Conservation (phyloP, 176 grass and related monocot genomes). For the Sorghum bicolor region Sorghum_bicolor_NCBIv3 NC_012871.2:65388001-65388500, state of each 20-base stretch:
- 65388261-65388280: not conserved
- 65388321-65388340: not conserved
- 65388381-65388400: not conserved
- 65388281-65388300: not conserved
- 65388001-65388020: too few relatives aligned
- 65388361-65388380: conserved; percentile 11
- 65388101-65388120: too few relatives aligned
- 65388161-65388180: too few relatives aligned
- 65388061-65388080: too few relatives aligned
- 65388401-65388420: not conserved
- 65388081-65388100: too few relatives aligned
- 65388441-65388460: conserved; percentile 17
- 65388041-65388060: too few relatives aligned
- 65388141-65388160: too few relatives aligned
- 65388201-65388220: too few relatives aligned
- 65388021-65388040: too few relatives aligned
- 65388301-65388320: not conserved
- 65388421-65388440: not conserved
- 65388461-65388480: not conserved
- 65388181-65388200: too few relatives aligned
- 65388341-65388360: conserved; percentile 4
- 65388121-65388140: too few relatives aligned
- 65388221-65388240: too few relatives aligned
- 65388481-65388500: not conserved
- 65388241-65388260: not conserved